Percentiles rank a stretch among this genome's conserved stretches.
Evolutionary conservation across 371 early-diverging fungal species (phyloP).

Genomic region (Actinomortierella wolfii): DNA sequence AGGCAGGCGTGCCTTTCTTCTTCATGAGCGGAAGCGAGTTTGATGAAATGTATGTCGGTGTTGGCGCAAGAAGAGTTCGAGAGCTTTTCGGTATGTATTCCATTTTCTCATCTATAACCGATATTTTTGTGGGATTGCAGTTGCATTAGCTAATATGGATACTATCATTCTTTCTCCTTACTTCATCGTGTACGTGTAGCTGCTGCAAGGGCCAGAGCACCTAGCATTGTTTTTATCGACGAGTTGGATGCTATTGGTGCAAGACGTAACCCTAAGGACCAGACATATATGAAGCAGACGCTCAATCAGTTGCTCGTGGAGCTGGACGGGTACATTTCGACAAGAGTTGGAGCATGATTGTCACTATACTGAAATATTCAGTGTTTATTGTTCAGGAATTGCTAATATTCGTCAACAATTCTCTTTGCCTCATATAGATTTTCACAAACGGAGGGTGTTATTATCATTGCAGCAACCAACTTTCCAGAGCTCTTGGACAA

Average conservation of each 20-base stretch:
- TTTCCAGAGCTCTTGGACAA: constrained; percentile 97
- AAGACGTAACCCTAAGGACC: constrained; percentile 93
- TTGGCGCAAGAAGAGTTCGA: constrained; percentile 89
- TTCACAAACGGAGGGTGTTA: constrained; percentile 90
- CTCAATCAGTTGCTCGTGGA: constrained; percentile 96
- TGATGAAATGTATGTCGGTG: constrained; percentile 99
- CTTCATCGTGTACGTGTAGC: constrained; percentile 54
- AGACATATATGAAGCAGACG: constrained; percentile 93
- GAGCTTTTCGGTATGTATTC: constrained; percentile 67
- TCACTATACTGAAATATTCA: too few species aligned
- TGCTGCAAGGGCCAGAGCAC: constrained; percentile 93
- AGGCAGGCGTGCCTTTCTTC: constrained; percentile 96
- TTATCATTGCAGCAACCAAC: constrained; percentile 99
- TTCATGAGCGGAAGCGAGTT: constrained; percentile 98
- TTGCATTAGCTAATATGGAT: background rate
- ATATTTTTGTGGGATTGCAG: background rate
- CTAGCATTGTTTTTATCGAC: constrained; percentile 99
- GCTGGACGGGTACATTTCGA: constrained; percentile 80
- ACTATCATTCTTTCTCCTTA: background rate
- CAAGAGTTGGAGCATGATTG: constrained; percentile 4
- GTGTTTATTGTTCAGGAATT: too few species aligned
- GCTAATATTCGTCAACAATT: too few species aligned
- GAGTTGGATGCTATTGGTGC: constrained; percentile 99
- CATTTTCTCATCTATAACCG: background rate
- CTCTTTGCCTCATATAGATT: constrained; percentile 53